Evolutionary conservation across 2,329 filamentous ascomycete species (phyloP), one percentile per base, ranked within the genome.

Genomic region (Harringtonia lauricola): DNA sequence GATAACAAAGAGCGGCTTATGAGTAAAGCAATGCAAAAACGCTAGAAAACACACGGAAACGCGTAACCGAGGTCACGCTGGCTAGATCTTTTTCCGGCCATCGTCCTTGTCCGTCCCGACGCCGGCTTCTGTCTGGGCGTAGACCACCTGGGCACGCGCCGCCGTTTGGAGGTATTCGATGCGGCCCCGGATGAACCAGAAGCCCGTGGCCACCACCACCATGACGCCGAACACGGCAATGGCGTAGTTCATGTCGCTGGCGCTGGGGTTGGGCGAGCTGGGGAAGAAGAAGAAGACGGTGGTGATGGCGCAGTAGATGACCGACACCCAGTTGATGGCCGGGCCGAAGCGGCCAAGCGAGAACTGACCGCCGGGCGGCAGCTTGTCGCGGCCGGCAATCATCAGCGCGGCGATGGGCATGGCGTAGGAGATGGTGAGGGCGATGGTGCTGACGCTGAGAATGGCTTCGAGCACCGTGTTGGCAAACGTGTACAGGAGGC

Each of bases 381-480:
- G 13, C 21, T 26, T 26, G 36, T 74, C 69, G 13, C 74, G 69
- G 8, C 75, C 75, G 4, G 64, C 65, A 3, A 66, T 42, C 18
- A 75, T 57, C 1, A 76, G 59, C 0, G 62, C 62, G 2, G 64
- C 22, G 36, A 76, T 74, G 4, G 72, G 72, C 55, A 76, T 57
- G 6, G 57, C 64, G 52, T 68, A 70, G 6, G 65, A 76, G 3
- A 76, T 63, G 2, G 71, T 76, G 2, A 76, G 60, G 1, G 71
- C 70, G 44, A 76, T 74, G 12, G 71, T 75, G 58, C 70, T 72
- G 48, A 75, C 72, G 49, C 68, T 71, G 18, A 75, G 58, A 39
- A 76, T 69, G 15, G 72, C 72, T 34, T 69, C 60, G 13, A 76
- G 63, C 0, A 74, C 71, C 0, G 71, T 72, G 39, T 64, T 64